Evolutionary conservation across 2,329 filamentous ascomycete genomes (phyloP).

Genomic region (Geosmithia morbida): DNA sequence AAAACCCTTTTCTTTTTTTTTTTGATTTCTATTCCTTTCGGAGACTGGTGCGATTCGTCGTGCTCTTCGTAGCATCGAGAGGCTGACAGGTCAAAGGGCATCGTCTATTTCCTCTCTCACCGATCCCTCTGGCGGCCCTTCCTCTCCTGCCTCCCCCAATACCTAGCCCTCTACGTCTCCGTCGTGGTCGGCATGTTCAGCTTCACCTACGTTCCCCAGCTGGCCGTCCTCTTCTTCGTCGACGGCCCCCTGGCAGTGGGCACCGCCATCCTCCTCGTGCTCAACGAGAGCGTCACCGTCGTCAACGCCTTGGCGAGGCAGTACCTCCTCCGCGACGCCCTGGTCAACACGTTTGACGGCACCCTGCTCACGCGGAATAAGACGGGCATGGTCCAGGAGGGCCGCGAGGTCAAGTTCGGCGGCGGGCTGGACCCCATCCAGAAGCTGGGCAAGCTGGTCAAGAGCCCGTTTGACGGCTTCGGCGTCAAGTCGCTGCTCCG

Average conservation of each 20-base stretch:
- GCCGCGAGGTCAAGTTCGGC: constrained; percentile 53
- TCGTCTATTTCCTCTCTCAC: constrained; percentile 43
- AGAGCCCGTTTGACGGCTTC: constrained; percentile 41
- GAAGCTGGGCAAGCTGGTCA: constrained; percentile 41
- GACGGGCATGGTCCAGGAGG: constrained; percentile 52
- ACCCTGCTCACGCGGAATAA: constrained; percentile 38
- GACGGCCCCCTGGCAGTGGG: constrained; percentile 72
- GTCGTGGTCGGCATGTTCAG: constrained; percentile 75
- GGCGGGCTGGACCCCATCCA: constrained; percentile 30
- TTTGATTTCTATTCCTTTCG: too few species aligned
- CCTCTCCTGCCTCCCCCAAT: constrained; percentile 38
- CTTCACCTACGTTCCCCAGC: constrained; percentile 75
- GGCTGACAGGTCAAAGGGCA: constrained; percentile 27
- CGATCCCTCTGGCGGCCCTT: constrained; percentile 44
- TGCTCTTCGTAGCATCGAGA: too few species aligned
- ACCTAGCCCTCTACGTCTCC: constrained; percentile 53
- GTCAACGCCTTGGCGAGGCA: constrained; percentile 45
- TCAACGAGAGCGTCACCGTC: constrained; percentile 46
- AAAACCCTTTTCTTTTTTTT: too few species aligned
- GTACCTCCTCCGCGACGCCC: constrained; percentile 66
- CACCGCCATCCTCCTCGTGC: constrained; percentile 53
- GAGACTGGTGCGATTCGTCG: too few species aligned
- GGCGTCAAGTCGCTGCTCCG: constrained; percentile 52
- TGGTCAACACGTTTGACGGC: constrained; percentile 83
- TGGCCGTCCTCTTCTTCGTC: constrained; percentile 68